Percentiles rank a stretch among this genome's conserved stretches.
phyloP scores from a whole-genome alignment of 2,329 filamentous ascomycete species.

The Cryphonectria radicalis region DNA sequence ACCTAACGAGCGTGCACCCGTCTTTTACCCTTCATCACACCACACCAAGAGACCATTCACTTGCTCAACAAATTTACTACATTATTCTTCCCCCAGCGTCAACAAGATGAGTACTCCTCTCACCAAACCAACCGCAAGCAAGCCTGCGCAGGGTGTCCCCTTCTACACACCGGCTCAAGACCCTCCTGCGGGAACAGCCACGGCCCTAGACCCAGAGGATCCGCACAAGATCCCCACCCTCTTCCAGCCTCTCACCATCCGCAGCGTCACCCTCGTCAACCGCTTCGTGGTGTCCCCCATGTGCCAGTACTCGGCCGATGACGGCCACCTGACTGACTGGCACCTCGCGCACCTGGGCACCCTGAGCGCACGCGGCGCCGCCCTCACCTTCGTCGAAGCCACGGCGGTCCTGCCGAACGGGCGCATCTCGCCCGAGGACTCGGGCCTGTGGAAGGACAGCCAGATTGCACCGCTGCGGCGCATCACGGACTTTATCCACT shows the following conservation, averaged over 20 bases:
- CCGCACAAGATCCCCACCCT: conserved; percentile 52
- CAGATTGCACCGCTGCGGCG: conserved; percentile 75
- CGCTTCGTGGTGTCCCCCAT: conserved; percentile 64
- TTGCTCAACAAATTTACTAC: background rate
- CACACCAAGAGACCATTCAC: background rate
- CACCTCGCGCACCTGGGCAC: conserved; percentile 75
- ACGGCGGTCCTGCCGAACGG: conserved; percentile 76
- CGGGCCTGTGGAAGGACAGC: conserved; percentile 81
- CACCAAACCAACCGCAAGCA: conserved; percentile 38
- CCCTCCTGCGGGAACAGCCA: conserved; percentile 54
- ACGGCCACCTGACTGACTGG: conserved; percentile 77
- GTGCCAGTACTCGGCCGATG: conserved; percentile 62
- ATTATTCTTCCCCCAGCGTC: background rate
- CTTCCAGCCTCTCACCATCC: conserved; percentile 60
- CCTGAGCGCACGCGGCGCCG: conserved; percentile 76
- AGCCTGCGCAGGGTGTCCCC: conserved; percentile 50
- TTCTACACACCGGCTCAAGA: conserved; percentile 60
- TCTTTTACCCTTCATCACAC: background rate
- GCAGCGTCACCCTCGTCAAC: conserved; percentile 57
- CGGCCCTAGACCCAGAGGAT: conserved; percentile 34
- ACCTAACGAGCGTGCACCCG: background rate
- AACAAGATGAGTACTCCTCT: background rate
- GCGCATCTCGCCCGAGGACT: conserved; percentile 80
- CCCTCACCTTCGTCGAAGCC: conserved; percentile 76
- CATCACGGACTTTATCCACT: conserved; percentile 79